Evolutionary conservation across 805 yeast genomes (phyloP), one percentile per base, ranked within the genome.

Genomic region (Candida corydali): DNA sequence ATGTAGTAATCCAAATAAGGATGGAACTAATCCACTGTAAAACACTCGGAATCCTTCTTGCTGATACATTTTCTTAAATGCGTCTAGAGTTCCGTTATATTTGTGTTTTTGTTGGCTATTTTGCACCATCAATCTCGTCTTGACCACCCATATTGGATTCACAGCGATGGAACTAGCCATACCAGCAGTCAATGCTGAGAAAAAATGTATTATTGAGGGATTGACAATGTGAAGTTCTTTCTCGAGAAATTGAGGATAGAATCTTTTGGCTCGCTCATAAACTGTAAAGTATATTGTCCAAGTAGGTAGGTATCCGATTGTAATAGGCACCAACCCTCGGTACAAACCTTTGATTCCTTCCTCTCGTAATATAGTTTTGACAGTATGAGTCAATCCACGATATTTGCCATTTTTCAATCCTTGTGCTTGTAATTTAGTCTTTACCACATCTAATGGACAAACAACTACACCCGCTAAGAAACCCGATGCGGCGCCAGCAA

Each of bases 111-210:
- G 69, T 24, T 30, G 26, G 32, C 61, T 57, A 37, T 82, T 80
- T 52, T 86, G 95, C 27, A 89, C 69, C 98, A 93, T 93, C 35
- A 93, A 64, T 51, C 98, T 69, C 1, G 98, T 93, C 57, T 93
- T 93, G 20, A 93, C 89, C 30, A 93, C 98, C 98, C 98, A 93
- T 10, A 91, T 86, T 8, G 98, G 98, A 57, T 93, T 93, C 0
- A 96, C 91, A 7, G 80, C 58, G 8, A 86, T 69, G 1, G 98
- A 84, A 2, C 95, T 84, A 6, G 81, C 77, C 38, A 86, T 78
- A 19, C 98, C 98, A 1, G 98, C 96, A 4, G 86, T 75, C 34
- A 91, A 72, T 1, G 98, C 97, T 36, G 78, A 67, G 29, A 63
- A 59, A 46, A 73, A 73, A 50, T 75, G 78, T 36, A 59, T 57